Conservation (phyloP, 495 filamentous ascomycete genomes). For the Neurospora africana region DNA sequence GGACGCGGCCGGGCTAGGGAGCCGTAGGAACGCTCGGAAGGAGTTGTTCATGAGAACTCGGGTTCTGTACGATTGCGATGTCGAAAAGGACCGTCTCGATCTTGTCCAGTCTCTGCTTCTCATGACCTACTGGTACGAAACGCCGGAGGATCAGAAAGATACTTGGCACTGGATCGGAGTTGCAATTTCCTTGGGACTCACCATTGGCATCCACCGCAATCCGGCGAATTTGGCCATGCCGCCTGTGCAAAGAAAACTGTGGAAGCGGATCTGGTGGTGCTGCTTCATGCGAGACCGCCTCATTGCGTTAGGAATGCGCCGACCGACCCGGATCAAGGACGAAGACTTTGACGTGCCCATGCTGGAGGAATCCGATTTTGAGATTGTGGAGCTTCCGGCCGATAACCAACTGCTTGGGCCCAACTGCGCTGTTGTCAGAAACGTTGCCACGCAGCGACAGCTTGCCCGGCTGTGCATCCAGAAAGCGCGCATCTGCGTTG, state of each 20-base stretch:
- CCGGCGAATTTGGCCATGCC: slow-evolving; percentile 64
- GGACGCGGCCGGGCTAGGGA: slow-evolving; percentile 56
- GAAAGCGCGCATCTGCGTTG: slow-evolving; percentile 80
- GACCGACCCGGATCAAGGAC: slow-evolving; percentile 79
- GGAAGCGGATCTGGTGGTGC: slow-evolving; percentile 93
- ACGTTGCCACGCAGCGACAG: slow-evolving; percentile 55
- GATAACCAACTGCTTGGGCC: slow-evolving; percentile 53
- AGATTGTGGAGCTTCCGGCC: slow-evolving; percentile 54
- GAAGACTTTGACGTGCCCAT: slow-evolving; percentile 86
- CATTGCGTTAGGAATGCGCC: slow-evolving; percentile 80
- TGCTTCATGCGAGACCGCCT: slow-evolving; percentile 84
- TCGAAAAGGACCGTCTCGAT: slow-evolving; percentile 69
- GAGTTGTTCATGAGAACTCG: slow-evolving; percentile 70
- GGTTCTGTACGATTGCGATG: slow-evolving; percentile 80
- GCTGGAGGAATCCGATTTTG: slow-evolving; percentile 74
- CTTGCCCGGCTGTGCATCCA: slow-evolving; percentile 81
- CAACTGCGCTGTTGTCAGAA: slow-evolving; percentile 55
- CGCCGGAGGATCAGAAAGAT: slow-evolving; percentile 80
- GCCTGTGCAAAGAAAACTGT: slow-evolving; percentile 56
- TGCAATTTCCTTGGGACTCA: slow-evolving; percentile 71
- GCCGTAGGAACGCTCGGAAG: slow-evolving; percentile 63
- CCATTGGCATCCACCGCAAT: slow-evolving; percentile 74
- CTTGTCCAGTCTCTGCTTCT: slow-evolving; percentile 75
- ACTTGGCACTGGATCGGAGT: slow-evolving; percentile 92
- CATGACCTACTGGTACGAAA: slow-evolving; percentile 90